Evolutionary conservation across 805 yeast genomes (phyloP), one percentile per base, ranked within the genome.

Genomic region (Brettanomyces bruxellensis): DNA sequence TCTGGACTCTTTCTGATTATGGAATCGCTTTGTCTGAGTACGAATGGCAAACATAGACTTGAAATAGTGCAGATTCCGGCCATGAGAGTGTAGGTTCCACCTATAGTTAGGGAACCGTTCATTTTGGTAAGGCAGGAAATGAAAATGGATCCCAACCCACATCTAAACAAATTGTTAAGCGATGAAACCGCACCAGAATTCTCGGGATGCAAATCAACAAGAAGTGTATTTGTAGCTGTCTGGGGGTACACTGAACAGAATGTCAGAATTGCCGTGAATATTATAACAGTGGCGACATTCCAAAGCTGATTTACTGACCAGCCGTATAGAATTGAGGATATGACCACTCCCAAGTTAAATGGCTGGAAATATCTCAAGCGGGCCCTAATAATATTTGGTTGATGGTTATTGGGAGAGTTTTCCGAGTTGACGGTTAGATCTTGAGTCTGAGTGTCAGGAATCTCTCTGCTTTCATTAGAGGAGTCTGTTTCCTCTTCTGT

Each of bases 81-180:
- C 70, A 85, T 61, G n/a, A 87, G 67, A 0, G 93, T 79, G 55
- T 79, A 85, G 1, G 84, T 75, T 14, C 95, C 91, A 1, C 95
- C 95, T 11, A 76, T 64, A 0, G 77, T 76, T 75, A 88, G 67
- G 1, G 65, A 49, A 0, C 47, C 46, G 8, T 70, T 66, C 89
- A 87, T 83, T 40, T 65, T 70, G 14, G 78, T 73, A 25, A 86
- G 67, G 1, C 78, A 80, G 0, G 85, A 91, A 18, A 83, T 70
- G 34, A 83, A 79, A 1, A 76, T 70, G 0, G 95, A 95, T 22
- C 82, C 81, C 36, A 77, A 53, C 13, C 75, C 65, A 58, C 95
- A 87, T 54, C 95, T 69, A n/a, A 78, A 69, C 34, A 87, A 65
- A 56, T 88, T 87, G 51, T 83, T 69, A 41, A 83, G 71, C 12